Evolutionary conservation across 2,329 filamentous ascomycete species (phyloP).

Genomic region (Orbilia javanica): DNA sequence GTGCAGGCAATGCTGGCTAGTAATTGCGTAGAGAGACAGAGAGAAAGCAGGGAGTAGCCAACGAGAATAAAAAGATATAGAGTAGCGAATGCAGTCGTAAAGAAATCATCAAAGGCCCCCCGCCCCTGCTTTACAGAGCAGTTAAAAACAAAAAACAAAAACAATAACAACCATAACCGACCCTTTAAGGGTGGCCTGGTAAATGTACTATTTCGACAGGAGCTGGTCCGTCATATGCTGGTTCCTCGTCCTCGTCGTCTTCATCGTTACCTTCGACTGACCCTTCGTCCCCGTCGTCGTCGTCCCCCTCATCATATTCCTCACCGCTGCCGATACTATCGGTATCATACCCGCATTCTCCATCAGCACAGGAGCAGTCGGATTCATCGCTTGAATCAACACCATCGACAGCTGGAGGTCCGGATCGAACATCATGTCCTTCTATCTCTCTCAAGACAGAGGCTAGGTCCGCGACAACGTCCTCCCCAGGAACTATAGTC

Average conservation of each 20-base stretch:
- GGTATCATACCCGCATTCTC: slow-evolving; percentile 34
- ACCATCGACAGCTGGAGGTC: not conserved
- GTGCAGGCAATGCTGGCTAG: slow-evolving; percentile 43
- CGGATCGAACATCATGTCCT: slow-evolving; percentile 31
- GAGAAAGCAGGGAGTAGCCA: slow-evolving; percentile 6
- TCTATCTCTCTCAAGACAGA: slow-evolving; percentile 56
- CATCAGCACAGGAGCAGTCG: slow-evolving; percentile 46
- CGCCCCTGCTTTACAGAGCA: slow-evolving; percentile 22
- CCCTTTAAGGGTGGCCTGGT: slow-evolving; percentile 47
- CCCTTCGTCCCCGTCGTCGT: slow-evolving; percentile 20
- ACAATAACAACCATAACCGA: not conserved
- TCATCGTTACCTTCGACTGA: slow-evolving; percentile 20
- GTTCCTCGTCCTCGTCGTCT: slow-evolving; percentile 41
- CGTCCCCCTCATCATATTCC: slow-evolving; percentile 27
- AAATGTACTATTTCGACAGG: slow-evolving; percentile 50
- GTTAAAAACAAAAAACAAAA: too few species aligned
- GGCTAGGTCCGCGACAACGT: slow-evolving; percentile 54
- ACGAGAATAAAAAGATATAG: not conserved
- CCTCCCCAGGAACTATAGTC: slow-evolving; percentile 38
- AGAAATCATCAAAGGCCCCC: slow-evolving; percentile 19
- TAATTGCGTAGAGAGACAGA: slow-evolving; percentile 27
- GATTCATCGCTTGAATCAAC: slow-evolving; percentile 42
- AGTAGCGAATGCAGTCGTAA: slow-evolving; percentile 4
- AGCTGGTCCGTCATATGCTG: slow-evolving; percentile 34
- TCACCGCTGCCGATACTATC: slow-evolving; percentile 44